Percentiles rank a stretch among this genome's conserved stretches.
phyloP scores from a whole-genome alignment of 768 basidiomycete genomes.

The Pulveroboletus sp. region DNA sequence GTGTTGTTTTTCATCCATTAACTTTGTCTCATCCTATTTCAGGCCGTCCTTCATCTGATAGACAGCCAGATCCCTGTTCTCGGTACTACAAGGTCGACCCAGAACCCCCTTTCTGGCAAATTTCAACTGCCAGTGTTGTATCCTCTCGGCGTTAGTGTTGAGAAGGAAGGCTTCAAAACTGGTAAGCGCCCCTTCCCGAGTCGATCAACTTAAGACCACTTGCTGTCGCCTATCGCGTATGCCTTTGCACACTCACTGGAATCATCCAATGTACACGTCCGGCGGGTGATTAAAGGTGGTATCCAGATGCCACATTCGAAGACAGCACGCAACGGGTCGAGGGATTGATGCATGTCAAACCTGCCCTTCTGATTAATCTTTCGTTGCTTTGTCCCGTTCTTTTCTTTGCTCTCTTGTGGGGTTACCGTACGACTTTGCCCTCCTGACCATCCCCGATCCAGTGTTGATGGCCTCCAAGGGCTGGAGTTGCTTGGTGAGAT shows the following conservation, averaged over 20 bases:
- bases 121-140: slow-evolving; percentile 61
- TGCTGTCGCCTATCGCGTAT: slow-evolving; percentile 46
- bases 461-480: slow-evolving; percentile 41
- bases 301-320: slow-evolving; percentile 48
- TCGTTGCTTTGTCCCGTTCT: slow-evolving; percentile 4
- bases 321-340: slow-evolving; percentile 72
- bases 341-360: slow-evolving; percentile 53
- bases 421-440: slow-evolving; percentile 57
- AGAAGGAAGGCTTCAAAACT: slow-evolving; percentile 1
- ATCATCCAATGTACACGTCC: slow-evolving; percentile 72
- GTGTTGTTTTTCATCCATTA: slow-evolving; percentile 3
- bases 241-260: slow-evolving; percentile 50
- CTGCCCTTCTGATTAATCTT: neutral
- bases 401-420: slow-evolving; percentile 37
- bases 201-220: slow-evolving; percentile 6
- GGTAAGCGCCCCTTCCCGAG: slow-evolving; percentile 6
- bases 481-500: slow-evolving; percentile 44
- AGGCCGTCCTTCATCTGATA: slow-evolving; percentile 66
- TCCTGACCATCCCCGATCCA: slow-evolving; percentile 38
- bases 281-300: slow-evolving; percentile 68
- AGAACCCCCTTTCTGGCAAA: slow-evolving; percentile 57
- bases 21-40: slow-evolving; percentile 1
- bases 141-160: slow-evolving; percentile 35
- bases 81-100: slow-evolving; percentile 59
- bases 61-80: slow-evolving; percentile 73